Percentiles rank a stretch among this genome's conserved stretches.
Conservation (phyloP, 352 stramenopile species). For the Globisporangium nagaii region DNA sequence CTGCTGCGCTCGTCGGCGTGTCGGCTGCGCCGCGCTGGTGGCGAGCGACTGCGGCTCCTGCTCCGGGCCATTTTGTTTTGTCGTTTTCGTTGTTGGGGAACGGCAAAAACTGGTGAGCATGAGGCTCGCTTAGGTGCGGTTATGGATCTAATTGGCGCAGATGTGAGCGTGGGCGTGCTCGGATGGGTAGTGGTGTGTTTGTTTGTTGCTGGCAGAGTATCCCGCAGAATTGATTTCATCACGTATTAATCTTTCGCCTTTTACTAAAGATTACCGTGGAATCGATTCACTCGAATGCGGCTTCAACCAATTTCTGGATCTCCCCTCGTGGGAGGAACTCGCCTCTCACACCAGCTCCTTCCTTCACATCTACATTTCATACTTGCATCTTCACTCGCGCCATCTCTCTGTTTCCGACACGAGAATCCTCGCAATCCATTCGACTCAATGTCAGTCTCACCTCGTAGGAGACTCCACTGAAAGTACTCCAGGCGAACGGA, state of each 20-base stretch:
- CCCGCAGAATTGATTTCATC: constrained; percentile 67
- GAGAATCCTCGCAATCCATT: too few species aligned
- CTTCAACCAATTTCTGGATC: constrained; percentile 73
- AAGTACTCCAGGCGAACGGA: too few species aligned
- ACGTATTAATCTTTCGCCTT: constrained; percentile 91
- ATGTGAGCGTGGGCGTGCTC: background rate
- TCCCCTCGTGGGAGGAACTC: constrained; percentile 9
- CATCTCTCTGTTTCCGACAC: too few species aligned
- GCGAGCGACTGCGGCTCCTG: background rate
- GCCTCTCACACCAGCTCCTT: background rate
- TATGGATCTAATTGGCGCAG: background rate
- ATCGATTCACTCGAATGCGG: constrained; percentile 69
- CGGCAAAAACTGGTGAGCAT: background rate
- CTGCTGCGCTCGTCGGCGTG: background rate
- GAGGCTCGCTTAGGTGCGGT: background rate
- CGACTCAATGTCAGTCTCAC: too few species aligned
- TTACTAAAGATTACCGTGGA: constrained; percentile 93
- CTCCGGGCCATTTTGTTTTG: constrained; percentile 6
- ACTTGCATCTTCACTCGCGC: too few species aligned
- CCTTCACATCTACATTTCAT: background rate
- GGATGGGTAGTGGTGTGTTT: background rate
- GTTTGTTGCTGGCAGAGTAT: background rate
- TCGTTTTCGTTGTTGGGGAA: background rate
- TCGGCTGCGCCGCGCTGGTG: background rate
- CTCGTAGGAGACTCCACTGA: too few species aligned